Percentiles rank a stretch among this genome's conserved stretches.
phyloP scores from a whole-genome alignment of 2,329 filamentous ascomycete genomes.

The Penicillium hesseltinei region DNA sequence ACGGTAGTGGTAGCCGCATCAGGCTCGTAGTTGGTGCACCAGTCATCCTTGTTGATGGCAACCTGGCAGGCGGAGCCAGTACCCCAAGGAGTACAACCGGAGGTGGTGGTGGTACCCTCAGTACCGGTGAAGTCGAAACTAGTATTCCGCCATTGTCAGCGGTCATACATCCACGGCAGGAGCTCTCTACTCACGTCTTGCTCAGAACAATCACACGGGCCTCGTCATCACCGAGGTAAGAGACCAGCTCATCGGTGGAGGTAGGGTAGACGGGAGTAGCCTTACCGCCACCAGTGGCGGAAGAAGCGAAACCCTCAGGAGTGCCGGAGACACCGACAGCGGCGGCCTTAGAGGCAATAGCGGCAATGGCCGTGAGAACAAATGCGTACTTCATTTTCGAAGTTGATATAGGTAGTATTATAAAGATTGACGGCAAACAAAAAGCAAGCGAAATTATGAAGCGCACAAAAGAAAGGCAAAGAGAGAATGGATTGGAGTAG shows the following conservation, averaged over 20 bases:
- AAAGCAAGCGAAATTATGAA: not conserved
- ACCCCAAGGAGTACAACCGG: slow-evolving; percentile 9
- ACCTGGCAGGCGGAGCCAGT: slow-evolving; percentile 6
- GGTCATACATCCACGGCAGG: no score
- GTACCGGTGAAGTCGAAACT: slow-evolving; percentile 10
- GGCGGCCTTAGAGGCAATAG: slow-evolving; percentile 2
- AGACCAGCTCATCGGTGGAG: slow-evolving; percentile 9
- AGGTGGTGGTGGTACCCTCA: not conserved
- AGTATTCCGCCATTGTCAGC: not conserved
- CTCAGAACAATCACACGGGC: slow-evolving; percentile 10
- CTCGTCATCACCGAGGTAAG: slow-evolving; percentile 7
- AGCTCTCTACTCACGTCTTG: slow-evolving; percentile 4
- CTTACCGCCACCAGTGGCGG: slow-evolving; percentile 8
- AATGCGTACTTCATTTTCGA: slow-evolving; percentile 2
- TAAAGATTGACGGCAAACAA: not conserved
- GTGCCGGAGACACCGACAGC: slow-evolving; percentile 7
- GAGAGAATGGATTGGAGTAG: not conserved
- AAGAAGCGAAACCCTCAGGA: slow-evolving; percentile 10
- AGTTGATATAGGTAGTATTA: not conserved
- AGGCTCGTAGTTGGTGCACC: slow-evolving; percentile 6
- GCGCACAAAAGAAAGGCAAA: not conserved
- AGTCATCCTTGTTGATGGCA: slow-evolving; percentile 11
- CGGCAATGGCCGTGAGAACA: slow-evolving; percentile 4
- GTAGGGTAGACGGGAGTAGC: slow-evolving; percentile 6
- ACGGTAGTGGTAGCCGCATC: slow-evolving; percentile 4